phyloP scores from a whole-genome alignment of 1,284 basidiomycete genomes.

The Sphagnurus paluster region DNA sequence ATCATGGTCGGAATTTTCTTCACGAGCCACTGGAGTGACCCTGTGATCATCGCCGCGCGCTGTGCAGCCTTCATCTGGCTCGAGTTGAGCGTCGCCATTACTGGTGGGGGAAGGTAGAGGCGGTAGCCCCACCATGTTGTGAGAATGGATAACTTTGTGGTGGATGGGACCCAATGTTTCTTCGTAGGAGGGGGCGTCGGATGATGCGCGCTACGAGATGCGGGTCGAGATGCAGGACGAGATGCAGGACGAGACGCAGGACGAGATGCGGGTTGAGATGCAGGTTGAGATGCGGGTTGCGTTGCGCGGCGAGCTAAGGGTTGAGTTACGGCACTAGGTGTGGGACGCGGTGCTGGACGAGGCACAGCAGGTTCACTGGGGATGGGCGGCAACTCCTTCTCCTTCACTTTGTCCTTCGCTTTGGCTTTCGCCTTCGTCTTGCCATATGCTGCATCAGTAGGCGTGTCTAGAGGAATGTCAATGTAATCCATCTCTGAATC shows the following conservation, averaged over 20 bases:
- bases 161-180: conserved; percentile 68
- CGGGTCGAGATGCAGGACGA: no score
- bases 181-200: conserved; percentile 19
- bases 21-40: conserved; percentile 70
- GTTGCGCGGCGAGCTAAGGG: no score
- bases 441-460: conserved; percentile 7
- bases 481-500: conserved; percentile 51
- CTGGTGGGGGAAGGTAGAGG: conserved; percentile 70
- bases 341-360: no score
- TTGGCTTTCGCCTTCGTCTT: conserved; percentile 15
- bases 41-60: conserved; percentile 69
- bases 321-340: no score
- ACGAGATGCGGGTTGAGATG: no score
- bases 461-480: conserved; percentile 24
- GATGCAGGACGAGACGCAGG: no score
- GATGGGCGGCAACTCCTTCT: conserved; percentile 3
- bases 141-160: conserved; percentile 66
- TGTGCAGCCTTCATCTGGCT: conserved; percentile 66
- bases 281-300: no score
- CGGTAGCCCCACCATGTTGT: conserved; percentile 83
- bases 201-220: no score
- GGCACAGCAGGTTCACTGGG: no score
- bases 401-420: not conserved
- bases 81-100: conserved; percentile 63
- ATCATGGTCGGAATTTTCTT: conserved; percentile 59